Evolutionary conservation across 2,329 filamentous ascomycete species (phyloP).

Genomic region (Colletotrichum sp.): DNA sequence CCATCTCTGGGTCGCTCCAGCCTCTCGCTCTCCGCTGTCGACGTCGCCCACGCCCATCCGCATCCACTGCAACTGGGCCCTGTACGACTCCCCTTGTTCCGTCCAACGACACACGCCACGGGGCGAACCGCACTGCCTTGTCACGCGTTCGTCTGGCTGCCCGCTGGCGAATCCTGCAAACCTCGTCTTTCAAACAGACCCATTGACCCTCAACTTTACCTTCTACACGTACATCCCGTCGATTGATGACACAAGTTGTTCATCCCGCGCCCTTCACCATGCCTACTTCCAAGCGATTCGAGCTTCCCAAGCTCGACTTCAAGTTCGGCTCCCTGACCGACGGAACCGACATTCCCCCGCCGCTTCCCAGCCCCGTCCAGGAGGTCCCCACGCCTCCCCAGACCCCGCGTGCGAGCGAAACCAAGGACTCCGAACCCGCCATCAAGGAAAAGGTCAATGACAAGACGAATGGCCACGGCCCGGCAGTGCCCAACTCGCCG

Average conservation of each 20-base stretch:
- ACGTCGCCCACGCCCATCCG: neutral
- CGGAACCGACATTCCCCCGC: constrained; percentile 65
- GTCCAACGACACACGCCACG: constrained; percentile 19
- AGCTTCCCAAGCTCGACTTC: constrained; percentile 64
- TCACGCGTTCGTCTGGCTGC: constrained; percentile 17
- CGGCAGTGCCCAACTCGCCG: constrained; percentile 17
- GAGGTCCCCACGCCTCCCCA: constrained; percentile 52
- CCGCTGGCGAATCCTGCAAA: constrained; percentile 14
- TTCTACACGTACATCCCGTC: neutral
- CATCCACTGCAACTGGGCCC: constrained; percentile 1
- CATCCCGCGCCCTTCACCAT: neutral
- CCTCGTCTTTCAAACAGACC: constrained; percentile 1
- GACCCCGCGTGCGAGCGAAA: constrained; percentile 29
- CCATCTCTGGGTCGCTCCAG: neutral
- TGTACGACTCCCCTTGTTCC: neutral
- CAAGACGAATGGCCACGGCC: constrained; percentile 25
- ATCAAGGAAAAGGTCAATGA: constrained; percentile 23
- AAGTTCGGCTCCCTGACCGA: constrained; percentile 65
- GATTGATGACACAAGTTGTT: constrained; percentile 12
- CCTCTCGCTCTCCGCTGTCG: neutral
- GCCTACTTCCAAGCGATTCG: constrained; percentile 45
- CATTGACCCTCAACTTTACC: neutral
- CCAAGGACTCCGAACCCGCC: constrained; percentile 26
- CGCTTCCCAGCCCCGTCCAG: constrained; percentile 58
- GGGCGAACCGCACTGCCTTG: constrained; percentile 18